A percentile compares a stretch with the other conserved stretches of the same genome.
phyloP scores from a whole-genome alignment of 495 filamentous ascomycete genomes.

The Penicillium salamii region DNA sequence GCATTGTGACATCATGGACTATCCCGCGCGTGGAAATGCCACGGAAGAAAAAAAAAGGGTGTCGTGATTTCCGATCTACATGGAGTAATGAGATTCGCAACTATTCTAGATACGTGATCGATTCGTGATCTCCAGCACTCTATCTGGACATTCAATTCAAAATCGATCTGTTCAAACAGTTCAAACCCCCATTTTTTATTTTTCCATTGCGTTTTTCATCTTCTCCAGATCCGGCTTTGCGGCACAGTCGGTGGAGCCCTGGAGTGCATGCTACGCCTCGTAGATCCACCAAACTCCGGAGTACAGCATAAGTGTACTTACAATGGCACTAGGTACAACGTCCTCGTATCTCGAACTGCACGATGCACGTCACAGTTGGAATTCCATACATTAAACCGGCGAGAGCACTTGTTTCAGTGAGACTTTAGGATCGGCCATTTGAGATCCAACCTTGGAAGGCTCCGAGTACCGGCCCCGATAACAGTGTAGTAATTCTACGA shows the following conservation, averaged over 20 bases:
- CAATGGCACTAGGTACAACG: not conserved
- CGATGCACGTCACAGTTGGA: constrained; percentile 25
- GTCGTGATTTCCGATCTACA: constrained; percentile 4
- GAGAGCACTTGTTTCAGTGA: too few species aligned
- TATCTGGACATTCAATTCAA: too few species aligned
- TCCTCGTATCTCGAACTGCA: constrained; percentile 12
- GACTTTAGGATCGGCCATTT: too few species aligned
- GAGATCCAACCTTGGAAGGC: too few species aligned
- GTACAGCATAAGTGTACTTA: constrained; percentile 6
- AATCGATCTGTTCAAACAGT: not conserved
- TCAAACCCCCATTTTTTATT: not conserved
- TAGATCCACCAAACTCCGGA: constrained; percentile 22
- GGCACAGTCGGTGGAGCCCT: constrained; percentile 7
- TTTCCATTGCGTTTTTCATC: too few species aligned
- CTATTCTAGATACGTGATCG: not conserved
- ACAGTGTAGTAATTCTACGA: not conserved
- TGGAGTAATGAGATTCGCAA: not conserved
- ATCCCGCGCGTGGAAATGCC: constrained; percentile 13
- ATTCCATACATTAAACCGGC: constrained; percentile 9
- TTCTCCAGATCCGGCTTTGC: constrained; percentile 2
- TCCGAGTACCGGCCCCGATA: too few species aligned
- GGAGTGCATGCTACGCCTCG: constrained; percentile 14
- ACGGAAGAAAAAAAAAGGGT: not conserved
- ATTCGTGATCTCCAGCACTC: not conserved
- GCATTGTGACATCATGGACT: constrained; percentile 24